These are phyloP conservation scores for Colletotrichum sp. DNA, from an alignment of 2,329 filamentous ascomycete species.

Conservation along the genomic window DNA sequence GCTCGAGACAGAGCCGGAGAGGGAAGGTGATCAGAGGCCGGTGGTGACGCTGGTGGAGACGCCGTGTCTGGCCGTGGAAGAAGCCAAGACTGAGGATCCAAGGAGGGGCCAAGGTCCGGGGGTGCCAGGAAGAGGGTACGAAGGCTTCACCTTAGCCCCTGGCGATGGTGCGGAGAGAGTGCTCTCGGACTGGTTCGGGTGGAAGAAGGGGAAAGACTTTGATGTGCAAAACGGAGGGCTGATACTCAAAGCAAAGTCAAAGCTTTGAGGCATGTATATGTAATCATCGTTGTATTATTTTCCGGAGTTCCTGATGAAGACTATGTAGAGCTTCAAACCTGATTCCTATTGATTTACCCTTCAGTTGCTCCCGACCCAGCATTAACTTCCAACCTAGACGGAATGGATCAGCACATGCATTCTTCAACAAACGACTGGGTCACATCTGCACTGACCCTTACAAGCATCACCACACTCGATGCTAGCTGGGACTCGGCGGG, in stretches of 20 bases:
- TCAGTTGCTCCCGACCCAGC: not conserved
- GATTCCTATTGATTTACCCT: not conserved
- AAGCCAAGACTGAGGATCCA: slow-evolving; percentile 41
- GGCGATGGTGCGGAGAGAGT: slow-evolving; percentile 76
- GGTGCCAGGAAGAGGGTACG: slow-evolving; percentile 72
- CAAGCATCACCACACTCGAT: not conserved
- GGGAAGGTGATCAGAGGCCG: slow-evolving; percentile 74
- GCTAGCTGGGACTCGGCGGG: slow-evolving; percentile 37
- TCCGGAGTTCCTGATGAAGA: not conserved
- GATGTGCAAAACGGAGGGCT: slow-evolving; percentile 68
- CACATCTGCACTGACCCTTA: not conserved
- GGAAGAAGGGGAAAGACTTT: slow-evolving; percentile 75
- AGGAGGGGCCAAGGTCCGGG: slow-evolving; percentile 69
- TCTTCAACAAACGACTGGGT: not conserved
- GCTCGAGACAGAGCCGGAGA: slow-evolving; percentile 57
- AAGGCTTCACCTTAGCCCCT: slow-evolving; percentile 60
- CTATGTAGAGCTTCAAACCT: not conserved
- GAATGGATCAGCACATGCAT: not conserved
- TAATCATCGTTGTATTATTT: not conserved
- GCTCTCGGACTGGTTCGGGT: slow-evolving; percentile 77
- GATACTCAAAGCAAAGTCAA: slow-evolving; percentile 46
- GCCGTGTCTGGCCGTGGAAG: slow-evolving; percentile 68
- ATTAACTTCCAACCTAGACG: not conserved
- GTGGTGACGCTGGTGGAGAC: slow-evolving; percentile 72
- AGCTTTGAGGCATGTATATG: slow-evolving; percentile 29